phyloP scores from a whole-genome alignment of 164 flowering plant genomes.

The Aristolochia contorta region DNA sequence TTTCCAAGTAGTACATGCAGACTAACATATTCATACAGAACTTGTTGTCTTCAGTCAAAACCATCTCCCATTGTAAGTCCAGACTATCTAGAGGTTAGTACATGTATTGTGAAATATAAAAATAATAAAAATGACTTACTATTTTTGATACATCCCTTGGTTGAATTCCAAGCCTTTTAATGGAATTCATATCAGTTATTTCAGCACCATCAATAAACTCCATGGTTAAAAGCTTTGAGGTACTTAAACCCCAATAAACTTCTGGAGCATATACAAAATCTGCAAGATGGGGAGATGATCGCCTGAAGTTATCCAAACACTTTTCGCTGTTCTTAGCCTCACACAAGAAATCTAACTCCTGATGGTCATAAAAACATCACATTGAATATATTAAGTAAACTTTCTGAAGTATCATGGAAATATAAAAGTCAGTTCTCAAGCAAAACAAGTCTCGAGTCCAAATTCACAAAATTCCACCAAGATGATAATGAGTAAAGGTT shows the following conservation, averaged over 20 bases:
- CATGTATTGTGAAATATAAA: neutral
- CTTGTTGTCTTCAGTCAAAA: too few relatives aligned
- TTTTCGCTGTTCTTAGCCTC: slow-evolving; percentile 90
- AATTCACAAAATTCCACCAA: too few relatives aligned
- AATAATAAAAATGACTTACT: slow-evolving; percentile 30
- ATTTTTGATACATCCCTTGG: slow-evolving; percentile 72
- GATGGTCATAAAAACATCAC: slow-evolving; percentile 16
- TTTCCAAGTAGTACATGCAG: too few relatives aligned
- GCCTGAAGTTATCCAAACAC: slow-evolving; percentile 79
- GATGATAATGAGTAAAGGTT: too few relatives aligned
- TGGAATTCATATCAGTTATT: slow-evolving; percentile 60
- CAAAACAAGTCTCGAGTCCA: too few relatives aligned
- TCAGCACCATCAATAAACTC: slow-evolving; percentile 87
- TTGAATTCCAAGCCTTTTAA: slow-evolving; percentile 56
- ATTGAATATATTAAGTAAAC: neutral
- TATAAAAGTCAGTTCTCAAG: too few relatives aligned
- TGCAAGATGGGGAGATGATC: slow-evolving; percentile 79
- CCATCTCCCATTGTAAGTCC: too few relatives aligned
- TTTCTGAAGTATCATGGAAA: too few relatives aligned
- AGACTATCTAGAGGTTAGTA: neutral
- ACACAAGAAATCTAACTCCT: slow-evolving; percentile 82
- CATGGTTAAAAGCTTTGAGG: slow-evolving; percentile 83
- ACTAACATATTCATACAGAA: too few relatives aligned
- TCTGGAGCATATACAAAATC: slow-evolving; percentile 75
- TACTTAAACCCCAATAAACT: slow-evolving; percentile 77